Base-by-base conservation (phyloP, 164 flowering plant species). In the Vitis rupestris region DNA sequence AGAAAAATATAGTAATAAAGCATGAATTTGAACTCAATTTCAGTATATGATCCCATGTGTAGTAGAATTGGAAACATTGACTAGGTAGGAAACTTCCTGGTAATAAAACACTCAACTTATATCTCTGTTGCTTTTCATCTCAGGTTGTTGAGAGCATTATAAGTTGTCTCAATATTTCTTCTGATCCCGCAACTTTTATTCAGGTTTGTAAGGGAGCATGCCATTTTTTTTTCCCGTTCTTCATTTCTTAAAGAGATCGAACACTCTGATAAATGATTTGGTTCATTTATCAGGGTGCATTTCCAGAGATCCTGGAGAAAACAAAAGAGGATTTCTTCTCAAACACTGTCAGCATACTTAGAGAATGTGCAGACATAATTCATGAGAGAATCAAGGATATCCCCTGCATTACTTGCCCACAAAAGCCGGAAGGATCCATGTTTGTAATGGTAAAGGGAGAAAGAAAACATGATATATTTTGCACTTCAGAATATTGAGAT, bases 381-480 rank as follows among this genome's bases (percentile, higher is more conserved):
- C 78, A 75, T 59, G 79, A 80, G 8, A 69, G 15, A 19, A 61
- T 77, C 1, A 64, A 67, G 68, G 85, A 82, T 19, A 84, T 82
- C 54, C 83, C 85, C 31, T 80, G 86, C 82, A 65, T 86, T 16
- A 69, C 68, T 59, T 86, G 87, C 70, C 83, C 84, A 4, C 64
- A 69, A 17, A 86, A 83, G 70, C 84, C 90, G 4, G 80, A 84
- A 68, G 87, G 87, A 16, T 72, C 82, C 52, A 86, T 84, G 87
- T 73, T 60, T 78, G 53, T 73, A 19, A 78, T 86, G 90, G 88
- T 84, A 71, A 63, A 65, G 50, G 23, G 31, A 8, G 13, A 12
- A 52, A 58, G 2, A 48, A 17, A 31, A 31, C 5, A 31, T 31
- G 37, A 29, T 44, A 9, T n/a, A 6, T 10, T 27, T 29, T 48